These are phyloP conservation scores for Peronospora tabacina DNA, from an alignment of 352 stramenopile genomes.

Conservation along the genomic window DNA sequence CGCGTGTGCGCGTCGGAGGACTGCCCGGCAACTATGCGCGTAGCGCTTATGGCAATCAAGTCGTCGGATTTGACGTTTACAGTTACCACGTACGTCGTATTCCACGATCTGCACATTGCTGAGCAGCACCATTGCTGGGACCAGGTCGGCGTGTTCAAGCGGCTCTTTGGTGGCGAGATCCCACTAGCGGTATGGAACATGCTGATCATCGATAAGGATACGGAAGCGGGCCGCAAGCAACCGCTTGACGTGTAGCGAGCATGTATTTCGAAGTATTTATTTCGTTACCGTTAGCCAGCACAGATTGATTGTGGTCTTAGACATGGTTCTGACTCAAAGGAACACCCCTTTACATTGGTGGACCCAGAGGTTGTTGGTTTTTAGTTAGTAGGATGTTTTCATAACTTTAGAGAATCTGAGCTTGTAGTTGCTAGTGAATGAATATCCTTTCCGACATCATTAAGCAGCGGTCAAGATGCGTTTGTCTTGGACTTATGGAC, in stretches of 20 bases:
- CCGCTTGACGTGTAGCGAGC: constrained; percentile 27
- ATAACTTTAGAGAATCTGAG: no score
- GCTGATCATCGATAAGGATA: constrained; percentile 46
- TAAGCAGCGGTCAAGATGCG: no score
- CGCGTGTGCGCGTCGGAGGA: constrained; percentile 61
- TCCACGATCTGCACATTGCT: constrained; percentile 58
- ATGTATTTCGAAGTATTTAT: neutral
- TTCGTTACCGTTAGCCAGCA: neutral
- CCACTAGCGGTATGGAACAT: constrained; percentile 46
- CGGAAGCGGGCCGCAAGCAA: constrained; percentile 20
- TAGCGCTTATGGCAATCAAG: constrained; percentile 66
- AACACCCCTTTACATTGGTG: neutral
- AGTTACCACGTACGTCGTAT: constrained; percentile 79
- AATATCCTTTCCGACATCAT: no score
- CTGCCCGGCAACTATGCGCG: constrained; percentile 56
- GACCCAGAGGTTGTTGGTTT: neutral
- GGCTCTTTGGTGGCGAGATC: constrained; percentile 71
- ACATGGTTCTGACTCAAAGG: neutral
- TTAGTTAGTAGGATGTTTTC: no score
- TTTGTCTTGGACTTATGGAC: no score
- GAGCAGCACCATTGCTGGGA: constrained; percentile 81
- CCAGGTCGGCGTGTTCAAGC: constrained; percentile 75
- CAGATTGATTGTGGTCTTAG: neutral
- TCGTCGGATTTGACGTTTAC: constrained; percentile 79
- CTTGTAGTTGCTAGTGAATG: no score